Conservation (phyloP, 306 rosid genomes). For the Pyrus betulifolia region DNA sequence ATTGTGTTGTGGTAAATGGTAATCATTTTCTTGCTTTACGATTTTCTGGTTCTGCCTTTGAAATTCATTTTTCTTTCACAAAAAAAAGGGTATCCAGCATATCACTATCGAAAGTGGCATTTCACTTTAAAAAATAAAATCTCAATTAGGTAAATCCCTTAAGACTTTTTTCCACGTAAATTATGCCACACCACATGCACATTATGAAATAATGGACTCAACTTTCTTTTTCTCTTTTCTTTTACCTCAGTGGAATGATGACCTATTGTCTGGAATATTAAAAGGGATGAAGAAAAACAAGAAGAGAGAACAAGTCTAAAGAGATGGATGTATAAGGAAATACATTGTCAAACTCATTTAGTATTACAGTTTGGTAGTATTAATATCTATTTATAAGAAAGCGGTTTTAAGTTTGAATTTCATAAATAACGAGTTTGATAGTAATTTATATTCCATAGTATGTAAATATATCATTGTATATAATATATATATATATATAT, state of each 20-base stretch:
- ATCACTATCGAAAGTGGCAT: background rate
- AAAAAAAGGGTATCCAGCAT: background rate
- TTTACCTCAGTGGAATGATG: background rate
- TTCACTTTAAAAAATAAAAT: background rate
- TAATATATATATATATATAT: no score
- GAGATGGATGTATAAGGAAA: background rate
- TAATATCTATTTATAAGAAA: no score
- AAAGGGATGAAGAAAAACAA: background rate
- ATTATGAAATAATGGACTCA: background rate
- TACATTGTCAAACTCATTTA: background rate
- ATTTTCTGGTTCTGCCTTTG: background rate
- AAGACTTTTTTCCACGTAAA: constrained; percentile 1
- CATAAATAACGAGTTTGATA: no score
- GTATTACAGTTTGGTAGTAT: no score
- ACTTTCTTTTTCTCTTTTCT: background rate
- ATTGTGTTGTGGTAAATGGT: background rate
- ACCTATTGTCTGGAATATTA: background rate
- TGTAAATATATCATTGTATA: background rate
- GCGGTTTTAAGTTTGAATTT: no score
- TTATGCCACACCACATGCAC: constrained; percentile 5
- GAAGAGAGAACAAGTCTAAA: background rate
- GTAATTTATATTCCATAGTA: no score
- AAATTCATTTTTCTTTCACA: background rate
- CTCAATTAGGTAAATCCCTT: background rate
- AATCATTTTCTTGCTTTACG: background rate